These are phyloP conservation scores for Clitopilus passeckerianus DNA, from an alignment of 768 basidiomycete genomes.

Conservation along the genomic window DNA sequence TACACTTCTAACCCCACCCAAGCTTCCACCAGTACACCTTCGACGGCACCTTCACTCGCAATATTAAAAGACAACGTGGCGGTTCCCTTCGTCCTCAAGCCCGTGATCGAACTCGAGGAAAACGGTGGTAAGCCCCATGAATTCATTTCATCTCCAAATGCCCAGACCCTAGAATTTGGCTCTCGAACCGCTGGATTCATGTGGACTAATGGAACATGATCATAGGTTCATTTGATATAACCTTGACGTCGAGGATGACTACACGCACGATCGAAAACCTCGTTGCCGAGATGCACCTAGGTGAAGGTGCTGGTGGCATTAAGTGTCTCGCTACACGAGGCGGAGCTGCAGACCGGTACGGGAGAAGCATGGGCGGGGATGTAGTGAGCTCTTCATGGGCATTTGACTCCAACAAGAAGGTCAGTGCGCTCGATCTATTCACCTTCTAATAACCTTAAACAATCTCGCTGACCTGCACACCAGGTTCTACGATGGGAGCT, in stretches of 20 bases:
- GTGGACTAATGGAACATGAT: not conserved
- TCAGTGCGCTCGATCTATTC: conserved; percentile 18
- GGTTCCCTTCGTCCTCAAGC: conserved; percentile 46
- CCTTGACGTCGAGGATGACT: conserved; percentile 57
- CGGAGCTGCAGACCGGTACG: conserved; percentile 23
- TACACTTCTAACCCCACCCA: conserved; percentile 41
- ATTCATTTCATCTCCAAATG: conserved; percentile 5
- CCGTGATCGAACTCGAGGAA: conserved; percentile 38
- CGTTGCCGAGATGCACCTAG: conserved; percentile 68
- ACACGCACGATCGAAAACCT: conserved; percentile 68
- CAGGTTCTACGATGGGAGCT: conserved; percentile 82
- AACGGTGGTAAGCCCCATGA: conserved; percentile 27
- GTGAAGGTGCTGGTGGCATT: conserved; percentile 65
- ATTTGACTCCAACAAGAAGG: conserved; percentile 68
- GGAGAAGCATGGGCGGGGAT: conserved; percentile 15
- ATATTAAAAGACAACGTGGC: conserved; percentile 39
- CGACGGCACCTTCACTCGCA: conserved; percentile 13
- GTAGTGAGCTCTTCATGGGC: conserved; percentile 63
- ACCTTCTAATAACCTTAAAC: conserved; percentile 2
- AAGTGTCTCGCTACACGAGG: conserved; percentile 66
- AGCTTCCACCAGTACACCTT: conserved; percentile 20
- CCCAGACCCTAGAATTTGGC: not conserved
- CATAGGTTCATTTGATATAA: conserved; percentile 56
- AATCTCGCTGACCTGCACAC: not conserved
- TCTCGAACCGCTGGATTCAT: no score